Conservation (phyloP, 2,329 filamentous ascomycete species). For the Penicillium sp. region DNA sequence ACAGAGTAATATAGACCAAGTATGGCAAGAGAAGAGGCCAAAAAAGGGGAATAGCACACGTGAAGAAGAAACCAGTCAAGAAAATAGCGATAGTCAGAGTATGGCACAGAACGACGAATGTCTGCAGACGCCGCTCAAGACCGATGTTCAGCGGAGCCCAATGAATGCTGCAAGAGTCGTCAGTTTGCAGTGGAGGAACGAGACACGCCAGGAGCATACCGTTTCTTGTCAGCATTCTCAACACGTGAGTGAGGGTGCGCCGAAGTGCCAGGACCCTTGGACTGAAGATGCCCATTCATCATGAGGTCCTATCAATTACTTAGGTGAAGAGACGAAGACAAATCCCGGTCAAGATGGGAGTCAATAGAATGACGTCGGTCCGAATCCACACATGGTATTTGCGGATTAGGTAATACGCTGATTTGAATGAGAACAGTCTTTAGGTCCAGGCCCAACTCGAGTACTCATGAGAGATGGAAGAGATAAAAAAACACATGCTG, state of each 20-base stretch:
- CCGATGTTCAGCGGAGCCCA: constrained; percentile 81
- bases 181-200: constrained; percentile 7
- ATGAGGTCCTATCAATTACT: not conserved
- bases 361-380: not conserved
- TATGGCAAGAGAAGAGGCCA: constrained; percentile 82
- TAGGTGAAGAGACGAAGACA: not conserved
- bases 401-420: constrained; percentile 3
- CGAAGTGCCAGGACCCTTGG: not conserved
- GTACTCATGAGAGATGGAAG: not conserved
- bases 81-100: constrained; percentile 68
- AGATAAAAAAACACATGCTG: not conserved
- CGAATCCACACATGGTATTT: not conserved
- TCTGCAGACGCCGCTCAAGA: constrained; percentile 69
- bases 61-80: constrained; percentile 81
- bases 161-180: constrained; percentile 57
- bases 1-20: constrained; percentile 71
- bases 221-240: constrained; percentile 10
- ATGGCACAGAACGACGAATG: constrained; percentile 72
- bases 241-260: not conserved
- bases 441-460: not conserved
- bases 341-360: not conserved
- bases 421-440: not conserved
- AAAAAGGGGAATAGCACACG: constrained; percentile 84
- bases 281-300: constrained; percentile 14
- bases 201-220: constrained; percentile 7